Evolutionary conservation across 345 rosid genomes (phyloP).

Genomic region (Sonneratia alba): DNA sequence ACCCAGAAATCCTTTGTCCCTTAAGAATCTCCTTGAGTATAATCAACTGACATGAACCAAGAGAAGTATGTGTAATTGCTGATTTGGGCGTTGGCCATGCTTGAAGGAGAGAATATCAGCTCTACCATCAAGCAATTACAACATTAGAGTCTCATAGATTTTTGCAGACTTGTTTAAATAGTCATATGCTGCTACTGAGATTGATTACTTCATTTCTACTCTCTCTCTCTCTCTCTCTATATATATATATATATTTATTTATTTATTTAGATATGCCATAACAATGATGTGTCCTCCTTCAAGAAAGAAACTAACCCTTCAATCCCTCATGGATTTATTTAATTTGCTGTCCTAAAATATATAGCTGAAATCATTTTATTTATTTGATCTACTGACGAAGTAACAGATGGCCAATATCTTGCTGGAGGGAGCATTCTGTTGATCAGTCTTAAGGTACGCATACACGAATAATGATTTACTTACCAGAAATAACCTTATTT

Average conservation of each 20-base stretch:
- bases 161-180: slow-evolving; percentile 3
- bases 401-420: slow-evolving; percentile 15
- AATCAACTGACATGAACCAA: slow-evolving; percentile 10
- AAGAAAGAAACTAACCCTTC: no score
- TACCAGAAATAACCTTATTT: background rate
- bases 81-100: slow-evolving; percentile 5
- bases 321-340: no score
- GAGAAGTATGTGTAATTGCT: background rate
- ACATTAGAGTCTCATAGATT: slow-evolving; percentile 1
- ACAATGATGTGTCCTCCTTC: slow-evolving; percentile 9
- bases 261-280: slow-evolving; percentile 11
- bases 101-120: slow-evolving; percentile 11
- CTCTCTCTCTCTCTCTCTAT: slow-evolving; percentile 6
- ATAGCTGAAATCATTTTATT: background rate
- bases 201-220: slow-evolving; percentile 8
- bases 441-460: slow-evolving; percentile 5
- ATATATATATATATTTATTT: no score
- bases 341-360: no score
- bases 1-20: slow-evolving; percentile 2
- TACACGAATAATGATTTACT: background rate
- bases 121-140: background rate
- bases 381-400: slow-evolving; percentile 7
- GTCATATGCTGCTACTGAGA: background rate
- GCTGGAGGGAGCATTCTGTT: slow-evolving; percentile 11
- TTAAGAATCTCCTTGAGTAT: background rate